These are phyloP conservation scores for Microdochium nivale DNA, from an alignment of 2,329 filamentous ascomycete genomes.

Conservation along the genomic window DNA sequence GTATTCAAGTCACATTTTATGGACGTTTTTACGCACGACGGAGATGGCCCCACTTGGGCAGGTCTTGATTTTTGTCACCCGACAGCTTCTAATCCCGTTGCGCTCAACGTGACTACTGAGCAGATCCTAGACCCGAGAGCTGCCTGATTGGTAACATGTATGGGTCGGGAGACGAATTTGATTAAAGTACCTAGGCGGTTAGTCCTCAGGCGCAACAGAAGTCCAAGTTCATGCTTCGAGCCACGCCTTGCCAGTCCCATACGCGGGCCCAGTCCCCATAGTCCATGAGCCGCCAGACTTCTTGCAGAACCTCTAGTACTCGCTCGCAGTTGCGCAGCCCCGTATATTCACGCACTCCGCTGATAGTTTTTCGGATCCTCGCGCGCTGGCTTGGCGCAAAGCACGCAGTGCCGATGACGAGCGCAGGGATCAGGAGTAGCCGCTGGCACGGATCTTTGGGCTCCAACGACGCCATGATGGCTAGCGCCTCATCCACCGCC, in stretches of 20 bases:
- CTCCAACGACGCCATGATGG: conserved; percentile 44
- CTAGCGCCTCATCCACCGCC: conserved; percentile 48
- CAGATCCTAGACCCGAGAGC: too few species aligned
- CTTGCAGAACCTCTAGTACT: conserved; percentile 43
- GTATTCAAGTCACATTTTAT: too few species aligned
- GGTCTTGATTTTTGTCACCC: too few species aligned
- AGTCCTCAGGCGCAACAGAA: conserved; percentile 42
- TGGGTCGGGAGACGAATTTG: neutral
- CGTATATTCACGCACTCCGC: conserved; percentile 46
- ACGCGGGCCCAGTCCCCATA: conserved; percentile 46
- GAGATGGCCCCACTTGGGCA: too few species aligned
- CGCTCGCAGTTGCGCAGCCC: conserved; percentile 50
- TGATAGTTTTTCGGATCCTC: conserved; percentile 40
- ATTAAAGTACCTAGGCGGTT: neutral
- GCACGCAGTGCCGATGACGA: conserved; percentile 52
- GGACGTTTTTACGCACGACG: too few species aligned
- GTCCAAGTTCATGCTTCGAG: conserved; percentile 42
- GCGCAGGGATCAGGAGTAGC: conserved; percentile 49
- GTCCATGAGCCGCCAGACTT: conserved; percentile 53
- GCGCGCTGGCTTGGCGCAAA: conserved; percentile 44
- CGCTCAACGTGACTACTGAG: too few species aligned
- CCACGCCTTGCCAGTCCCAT: conserved; percentile 58
- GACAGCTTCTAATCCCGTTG: too few species aligned
- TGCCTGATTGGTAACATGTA: too few species aligned
- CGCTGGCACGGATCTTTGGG: conserved; percentile 51